Evolutionary conservation across 176 grass and related monocot species (phyloP).

Genomic region (Cocos nucifera): DNA sequence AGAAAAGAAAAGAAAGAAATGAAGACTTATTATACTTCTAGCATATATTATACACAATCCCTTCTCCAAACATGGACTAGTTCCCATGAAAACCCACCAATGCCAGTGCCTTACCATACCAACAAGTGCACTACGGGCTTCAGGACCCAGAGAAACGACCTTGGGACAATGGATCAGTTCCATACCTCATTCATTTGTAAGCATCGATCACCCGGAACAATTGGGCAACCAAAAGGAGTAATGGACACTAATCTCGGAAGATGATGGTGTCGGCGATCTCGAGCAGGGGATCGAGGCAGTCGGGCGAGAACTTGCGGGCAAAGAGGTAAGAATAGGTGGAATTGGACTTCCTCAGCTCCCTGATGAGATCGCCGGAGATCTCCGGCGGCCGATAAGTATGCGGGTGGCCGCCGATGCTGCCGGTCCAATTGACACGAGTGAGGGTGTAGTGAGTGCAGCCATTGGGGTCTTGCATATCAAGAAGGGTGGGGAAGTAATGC

Average conservation of each 20-base stretch:
- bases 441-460: conserved; percentile 76
- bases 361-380: conserved; percentile 53
- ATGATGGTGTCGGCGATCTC: conserved; percentile 61
- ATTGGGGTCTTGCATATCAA: conserved; percentile 78
- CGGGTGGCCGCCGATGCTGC: conserved; percentile 51
- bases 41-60: too few species aligned
- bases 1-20: too few species aligned
- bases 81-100: too few species aligned
- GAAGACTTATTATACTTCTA: too few species aligned
- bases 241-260: conserved; percentile 46
- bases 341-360: conserved; percentile 71
- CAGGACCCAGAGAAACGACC: too few species aligned
- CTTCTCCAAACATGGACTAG: too few species aligned
- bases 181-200: conserved; percentile 18
- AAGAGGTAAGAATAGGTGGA: conserved; percentile 70
- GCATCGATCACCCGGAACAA: neutral
- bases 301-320: conserved; percentile 62
- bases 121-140: too few species aligned
- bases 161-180: too few species aligned
- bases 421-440: conserved; percentile 88
- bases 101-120: too few species aligned
- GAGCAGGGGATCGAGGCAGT: conserved; percentile 51
- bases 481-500: conserved; percentile 93
- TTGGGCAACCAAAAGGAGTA: conserved; percentile 17
- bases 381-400: conserved; percentile 64